Evolutionary conservation across 2,329 filamentous ascomycete species (phyloP).

Genomic region (Lecanosticta acicola): DNA sequence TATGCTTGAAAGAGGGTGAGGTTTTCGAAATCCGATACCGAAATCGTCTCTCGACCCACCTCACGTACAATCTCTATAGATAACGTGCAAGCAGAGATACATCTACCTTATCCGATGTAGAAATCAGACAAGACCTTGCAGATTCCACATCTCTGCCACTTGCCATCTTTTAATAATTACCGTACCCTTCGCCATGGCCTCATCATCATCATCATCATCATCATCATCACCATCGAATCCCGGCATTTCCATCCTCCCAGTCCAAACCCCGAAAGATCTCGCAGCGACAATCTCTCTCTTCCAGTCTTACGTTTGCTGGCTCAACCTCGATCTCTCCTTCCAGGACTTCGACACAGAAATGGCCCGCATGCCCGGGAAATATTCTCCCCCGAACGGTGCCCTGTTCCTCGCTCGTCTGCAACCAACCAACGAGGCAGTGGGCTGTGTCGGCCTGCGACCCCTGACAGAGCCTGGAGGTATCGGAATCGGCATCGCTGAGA

Average conservation of each 20-base stretch:
- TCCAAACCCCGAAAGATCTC: slow-evolving; percentile 39
- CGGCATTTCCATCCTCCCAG: background rate
- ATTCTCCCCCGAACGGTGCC: slow-evolving; percentile 43
- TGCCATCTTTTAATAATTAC: too few relatives aligned
- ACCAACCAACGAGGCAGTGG: slow-evolving; percentile 34
- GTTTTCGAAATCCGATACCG: too few relatives aligned
- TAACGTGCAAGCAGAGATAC: too few relatives aligned
- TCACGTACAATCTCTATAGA: too few relatives aligned
- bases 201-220: too few relatives aligned
- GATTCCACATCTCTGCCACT: too few relatives aligned
- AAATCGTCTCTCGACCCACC: too few relatives aligned
- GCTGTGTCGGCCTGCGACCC: slow-evolving; percentile 48
- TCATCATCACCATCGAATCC: background rate
- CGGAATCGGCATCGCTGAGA: slow-evolving; percentile 36
- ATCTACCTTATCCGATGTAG: too few relatives aligned
- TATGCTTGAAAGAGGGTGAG: too few relatives aligned
- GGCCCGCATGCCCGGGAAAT: slow-evolving; percentile 50
- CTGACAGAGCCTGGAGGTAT: too few relatives aligned
- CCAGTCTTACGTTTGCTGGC: slow-evolving; percentile 36
- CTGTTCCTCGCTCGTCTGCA: slow-evolving; percentile 44
- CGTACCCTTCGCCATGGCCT: too few relatives aligned
- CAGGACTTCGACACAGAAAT: slow-evolving; percentile 53
- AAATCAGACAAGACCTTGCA: too few relatives aligned
- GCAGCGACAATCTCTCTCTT: slow-evolving; percentile 35
- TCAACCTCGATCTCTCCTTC: slow-evolving; percentile 53